Conservation (phyloP, 106 monocot species). For the Allium fistulosum region DNA sequence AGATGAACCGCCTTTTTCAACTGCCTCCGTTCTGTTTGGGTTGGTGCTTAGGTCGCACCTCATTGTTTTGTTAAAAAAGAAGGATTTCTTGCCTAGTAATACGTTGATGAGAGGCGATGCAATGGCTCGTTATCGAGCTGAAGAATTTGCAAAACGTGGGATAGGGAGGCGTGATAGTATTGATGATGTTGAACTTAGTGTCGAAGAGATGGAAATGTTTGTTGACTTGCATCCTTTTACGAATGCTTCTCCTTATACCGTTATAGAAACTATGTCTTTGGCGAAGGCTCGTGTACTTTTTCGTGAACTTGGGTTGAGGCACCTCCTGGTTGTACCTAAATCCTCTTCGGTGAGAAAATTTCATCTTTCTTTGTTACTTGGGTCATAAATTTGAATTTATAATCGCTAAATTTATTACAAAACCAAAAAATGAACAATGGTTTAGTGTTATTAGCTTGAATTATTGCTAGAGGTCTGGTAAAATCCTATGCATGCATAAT, state of each 20-base stretch:
- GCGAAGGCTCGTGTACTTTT: slow-evolving; percentile 43
- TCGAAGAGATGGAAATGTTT: slow-evolving; percentile 41
- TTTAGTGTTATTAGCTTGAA: too few species aligned
- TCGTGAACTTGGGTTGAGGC: slow-evolving; percentile 26
- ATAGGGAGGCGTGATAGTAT: slow-evolving; percentile 17
- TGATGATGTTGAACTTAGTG: slow-evolving; percentile 24
- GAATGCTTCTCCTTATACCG: slow-evolving; percentile 39
- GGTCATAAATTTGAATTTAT: neutral
- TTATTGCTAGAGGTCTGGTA: too few species aligned
- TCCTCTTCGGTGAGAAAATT: slow-evolving; percentile 23
- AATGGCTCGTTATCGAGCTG: slow-evolving; percentile 12
- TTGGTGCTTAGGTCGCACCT: slow-evolving; percentile 44
- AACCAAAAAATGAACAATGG: neutral
- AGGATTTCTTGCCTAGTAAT: slow-evolving; percentile 14
- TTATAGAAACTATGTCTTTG: slow-evolving; percentile 41
- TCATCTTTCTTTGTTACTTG: neutral
- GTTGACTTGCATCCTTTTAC: slow-evolving; percentile 42
- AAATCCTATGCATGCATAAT: neutral
- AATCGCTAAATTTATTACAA: neutral
- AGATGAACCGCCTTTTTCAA: slow-evolving; percentile 26
- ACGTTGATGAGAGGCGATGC: neutral
- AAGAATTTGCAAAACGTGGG: slow-evolving; percentile 36
- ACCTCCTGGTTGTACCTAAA: slow-evolving; percentile 47
- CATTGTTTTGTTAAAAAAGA: slow-evolving; percentile 50
- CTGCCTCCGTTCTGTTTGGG: slow-evolving; percentile 34